Conservation (phyloP, 2,329 filamentous ascomycete genomes). For the Botrytis cinerea region DNA sequence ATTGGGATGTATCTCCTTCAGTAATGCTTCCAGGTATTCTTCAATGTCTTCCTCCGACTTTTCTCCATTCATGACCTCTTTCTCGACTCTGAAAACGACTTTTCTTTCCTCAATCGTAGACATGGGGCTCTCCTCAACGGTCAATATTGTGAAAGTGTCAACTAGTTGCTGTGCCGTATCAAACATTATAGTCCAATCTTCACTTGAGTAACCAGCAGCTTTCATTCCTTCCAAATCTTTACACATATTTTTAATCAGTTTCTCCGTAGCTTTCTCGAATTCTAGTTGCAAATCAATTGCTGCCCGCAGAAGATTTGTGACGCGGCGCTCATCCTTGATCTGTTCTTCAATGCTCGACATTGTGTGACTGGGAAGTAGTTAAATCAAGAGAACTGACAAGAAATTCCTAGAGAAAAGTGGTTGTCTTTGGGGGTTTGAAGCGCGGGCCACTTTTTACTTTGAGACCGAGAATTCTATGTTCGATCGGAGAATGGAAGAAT, state of each 20-base stretch:
- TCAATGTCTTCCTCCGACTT: neutral
- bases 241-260: neutral
- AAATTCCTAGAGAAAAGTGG: neutral
- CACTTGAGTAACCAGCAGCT: neutral
- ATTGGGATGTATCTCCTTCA: conserved; percentile 7
- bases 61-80: neutral
- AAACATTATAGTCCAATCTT: neutral
- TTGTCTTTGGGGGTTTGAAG: neutral
- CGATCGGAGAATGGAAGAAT: no score
- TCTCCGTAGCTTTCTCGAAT: neutral
- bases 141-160: neutral
- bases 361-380: neutral
- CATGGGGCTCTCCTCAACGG: neutral
- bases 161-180: neutral
- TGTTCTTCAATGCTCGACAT: neutral
- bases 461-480: no score
- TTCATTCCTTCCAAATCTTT: neutral
- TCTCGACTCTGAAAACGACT: no score
- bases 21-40: neutral
- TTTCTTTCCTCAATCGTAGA: neutral
- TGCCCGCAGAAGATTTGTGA: neutral
- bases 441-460: no score
- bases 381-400: neutral
- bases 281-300: conserved; percentile 5
- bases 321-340: neutral